Conservation (phyloP, 78 protist genomes). For the Dictyostelium discoideum region DNA sequence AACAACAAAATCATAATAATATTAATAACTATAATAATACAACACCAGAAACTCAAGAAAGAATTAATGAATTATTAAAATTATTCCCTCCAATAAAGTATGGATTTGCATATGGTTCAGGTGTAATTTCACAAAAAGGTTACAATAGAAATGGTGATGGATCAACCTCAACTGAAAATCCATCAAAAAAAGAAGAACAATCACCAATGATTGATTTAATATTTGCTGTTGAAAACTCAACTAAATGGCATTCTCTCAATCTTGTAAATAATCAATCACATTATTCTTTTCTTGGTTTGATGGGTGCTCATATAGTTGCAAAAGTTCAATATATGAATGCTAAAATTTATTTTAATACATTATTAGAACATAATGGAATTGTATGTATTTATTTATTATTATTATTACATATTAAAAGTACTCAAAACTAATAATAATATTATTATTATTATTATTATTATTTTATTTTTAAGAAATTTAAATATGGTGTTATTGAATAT, state of each 20-base stretch:
- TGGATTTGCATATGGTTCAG: constrained; percentile 79
- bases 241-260: constrained; percentile 44
- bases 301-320: neutral
- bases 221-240: constrained; percentile 57
- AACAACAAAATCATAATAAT: neutral
- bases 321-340: constrained; percentile 15
- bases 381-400: neutral
- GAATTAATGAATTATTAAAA: constrained; percentile 3
- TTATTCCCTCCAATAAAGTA: constrained; percentile 57
- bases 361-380: constrained; percentile 49
- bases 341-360: constrained; percentile 51
- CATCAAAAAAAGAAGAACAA: neutral
- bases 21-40: neutral
- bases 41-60: constrained; percentile 13
- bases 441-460: neutral
- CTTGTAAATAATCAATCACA: neutral
- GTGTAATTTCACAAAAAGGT: constrained; percentile 49
- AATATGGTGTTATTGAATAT: constrained; percentile 71
- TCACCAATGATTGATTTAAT: constrained; percentile 67
- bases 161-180: neutral
- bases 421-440: too few species aligned
- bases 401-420: too few species aligned
- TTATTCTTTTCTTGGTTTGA: constrained; percentile 36
- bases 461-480: constrained; percentile 11
- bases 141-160: neutral